Conservation (phyloP, 768 basidiomycete genomes). For the Lactarius hengduanensis region DNA sequence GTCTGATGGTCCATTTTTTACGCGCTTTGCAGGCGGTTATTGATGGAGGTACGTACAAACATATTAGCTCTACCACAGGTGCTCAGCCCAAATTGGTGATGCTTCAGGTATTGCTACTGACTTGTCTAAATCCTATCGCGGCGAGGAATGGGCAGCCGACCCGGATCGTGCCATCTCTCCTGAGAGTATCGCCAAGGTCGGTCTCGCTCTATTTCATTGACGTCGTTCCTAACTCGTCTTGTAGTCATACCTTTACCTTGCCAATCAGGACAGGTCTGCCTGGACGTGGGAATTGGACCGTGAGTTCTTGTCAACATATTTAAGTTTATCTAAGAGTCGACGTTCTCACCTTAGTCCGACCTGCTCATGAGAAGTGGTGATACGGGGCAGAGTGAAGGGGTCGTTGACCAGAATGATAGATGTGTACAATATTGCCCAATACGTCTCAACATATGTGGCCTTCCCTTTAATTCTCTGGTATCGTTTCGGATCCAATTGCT, state of each 20-base stretch:
- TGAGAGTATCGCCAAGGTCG: slow-evolving; percentile 66
- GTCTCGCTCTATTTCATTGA: background rate
- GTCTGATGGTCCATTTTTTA: background rate
- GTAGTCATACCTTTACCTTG: slow-evolving; percentile 65
- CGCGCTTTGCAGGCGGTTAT: slow-evolving; percentile 52
- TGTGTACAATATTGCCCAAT: background rate
- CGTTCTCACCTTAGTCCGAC: slow-evolving; percentile 40
- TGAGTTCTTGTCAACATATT: slow-evolving; percentile 39
- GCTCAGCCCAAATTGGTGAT: background rate
- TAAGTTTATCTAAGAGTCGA: background rate
- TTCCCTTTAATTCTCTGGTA: too few relatives aligned
- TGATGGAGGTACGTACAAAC: slow-evolving; percentile 54
- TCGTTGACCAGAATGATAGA: background rate
- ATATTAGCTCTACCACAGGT: too few relatives aligned
- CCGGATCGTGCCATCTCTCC: slow-evolving; percentile 53
- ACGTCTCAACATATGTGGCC: background rate
- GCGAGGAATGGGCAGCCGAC: slow-evolving; percentile 44
- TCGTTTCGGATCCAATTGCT: too few relatives aligned
- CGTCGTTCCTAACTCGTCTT: background rate
- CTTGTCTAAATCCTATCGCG: background rate
- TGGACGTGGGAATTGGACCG: slow-evolving; percentile 82
- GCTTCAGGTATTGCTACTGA: slow-evolving; percentile 34
- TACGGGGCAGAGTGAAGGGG: background rate
- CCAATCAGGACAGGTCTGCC: slow-evolving; percentile 65
- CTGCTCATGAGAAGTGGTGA: slow-evolving; percentile 57